These are phyloP conservation scores for Laguncularia racemosa DNA, from an alignment of 345 rosid species.

Conservation along the genomic window DNA sequence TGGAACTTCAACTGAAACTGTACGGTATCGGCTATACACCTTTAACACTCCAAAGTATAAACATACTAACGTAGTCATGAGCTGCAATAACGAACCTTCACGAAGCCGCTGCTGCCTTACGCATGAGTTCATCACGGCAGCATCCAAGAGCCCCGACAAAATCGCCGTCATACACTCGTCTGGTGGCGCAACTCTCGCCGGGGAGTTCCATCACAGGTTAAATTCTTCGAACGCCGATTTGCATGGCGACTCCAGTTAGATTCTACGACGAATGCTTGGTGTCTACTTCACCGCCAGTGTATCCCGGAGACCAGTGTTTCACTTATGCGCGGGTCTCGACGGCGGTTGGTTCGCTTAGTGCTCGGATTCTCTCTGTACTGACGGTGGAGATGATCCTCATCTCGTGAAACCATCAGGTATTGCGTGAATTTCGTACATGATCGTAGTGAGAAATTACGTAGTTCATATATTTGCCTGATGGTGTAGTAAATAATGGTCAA, in stretches of 20 bases:
- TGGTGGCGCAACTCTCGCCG: slow-evolving; percentile 7
- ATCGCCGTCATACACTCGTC: slow-evolving; percentile 57
- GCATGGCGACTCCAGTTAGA: background rate
- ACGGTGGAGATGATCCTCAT: slow-evolving; percentile 29
- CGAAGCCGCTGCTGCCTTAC: slow-evolving; percentile 53
- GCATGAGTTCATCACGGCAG: slow-evolving; percentile 49
- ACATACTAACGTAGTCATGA: background rate
- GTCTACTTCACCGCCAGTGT: slow-evolving; percentile 28
- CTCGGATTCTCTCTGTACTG: slow-evolving; percentile 49
- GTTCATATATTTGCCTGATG: background rate
- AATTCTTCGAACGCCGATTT: background rate
- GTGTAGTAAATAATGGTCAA: background rate
- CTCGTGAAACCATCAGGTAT: slow-evolving; percentile 34
- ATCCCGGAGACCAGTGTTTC: slow-evolving; percentile 58
- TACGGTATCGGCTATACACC: too few species aligned
- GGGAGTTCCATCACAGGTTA: slow-evolving; percentile 11
- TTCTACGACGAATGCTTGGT: slow-evolving; percentile 5
- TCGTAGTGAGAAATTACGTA: background rate
- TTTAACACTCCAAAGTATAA: too few species aligned
- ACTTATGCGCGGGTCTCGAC: slow-evolving; percentile 42
- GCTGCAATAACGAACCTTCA: slow-evolving; percentile 4
- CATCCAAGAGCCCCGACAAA: slow-evolving; percentile 31
- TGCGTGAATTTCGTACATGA: background rate
- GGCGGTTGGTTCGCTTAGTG: slow-evolving; percentile 43
- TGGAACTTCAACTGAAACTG: too few species aligned